Conservation (phyloP, 148 eudicot species). For the Vaccinium macrocarpon region DNA sequence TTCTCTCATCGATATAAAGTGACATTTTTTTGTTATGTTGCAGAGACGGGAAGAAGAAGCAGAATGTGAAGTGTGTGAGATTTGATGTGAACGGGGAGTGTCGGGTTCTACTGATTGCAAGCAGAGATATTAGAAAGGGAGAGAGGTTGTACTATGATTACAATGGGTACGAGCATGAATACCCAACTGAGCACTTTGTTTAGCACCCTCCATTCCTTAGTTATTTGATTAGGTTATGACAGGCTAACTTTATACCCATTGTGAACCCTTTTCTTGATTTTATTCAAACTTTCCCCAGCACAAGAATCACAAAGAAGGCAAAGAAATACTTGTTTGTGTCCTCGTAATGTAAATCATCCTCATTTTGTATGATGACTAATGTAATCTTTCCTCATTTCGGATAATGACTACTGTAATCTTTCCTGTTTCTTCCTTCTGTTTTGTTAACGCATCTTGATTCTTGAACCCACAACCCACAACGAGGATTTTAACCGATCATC, state of each 20-base stretch:
- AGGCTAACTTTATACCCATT: conserved; percentile 13
- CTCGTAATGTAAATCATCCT: neutral
- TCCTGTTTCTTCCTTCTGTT: too few relatives aligned
- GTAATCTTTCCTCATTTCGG: neutral
- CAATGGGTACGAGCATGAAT: conserved; percentile 88
- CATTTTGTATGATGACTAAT: neutral
- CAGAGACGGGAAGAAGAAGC: conserved; percentile 96
- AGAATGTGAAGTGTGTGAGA: conserved; percentile 89
- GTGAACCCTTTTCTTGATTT: neutral
- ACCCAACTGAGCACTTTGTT: conserved; percentile 93
- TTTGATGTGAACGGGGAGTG: conserved; percentile 77
- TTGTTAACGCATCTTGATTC: too few relatives aligned
- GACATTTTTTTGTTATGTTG: conserved; percentile 14
- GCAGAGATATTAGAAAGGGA: conserved; percentile 84
- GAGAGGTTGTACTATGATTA: conserved; percentile 89
- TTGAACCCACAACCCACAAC: too few relatives aligned
- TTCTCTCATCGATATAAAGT: neutral
- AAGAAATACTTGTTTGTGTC: neutral
- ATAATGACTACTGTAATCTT: too few relatives aligned
- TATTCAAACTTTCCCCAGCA: neutral
- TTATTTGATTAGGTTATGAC: neutral
- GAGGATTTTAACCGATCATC: too few relatives aligned
- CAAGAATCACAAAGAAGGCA: conserved; percentile 10
- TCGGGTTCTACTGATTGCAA: conserved; percentile 77
- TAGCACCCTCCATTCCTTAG: conserved; percentile 19